phyloP scores from a whole-genome alignment of 1,139 yeast species.

The Suhomyces bolitotheri region DNA sequence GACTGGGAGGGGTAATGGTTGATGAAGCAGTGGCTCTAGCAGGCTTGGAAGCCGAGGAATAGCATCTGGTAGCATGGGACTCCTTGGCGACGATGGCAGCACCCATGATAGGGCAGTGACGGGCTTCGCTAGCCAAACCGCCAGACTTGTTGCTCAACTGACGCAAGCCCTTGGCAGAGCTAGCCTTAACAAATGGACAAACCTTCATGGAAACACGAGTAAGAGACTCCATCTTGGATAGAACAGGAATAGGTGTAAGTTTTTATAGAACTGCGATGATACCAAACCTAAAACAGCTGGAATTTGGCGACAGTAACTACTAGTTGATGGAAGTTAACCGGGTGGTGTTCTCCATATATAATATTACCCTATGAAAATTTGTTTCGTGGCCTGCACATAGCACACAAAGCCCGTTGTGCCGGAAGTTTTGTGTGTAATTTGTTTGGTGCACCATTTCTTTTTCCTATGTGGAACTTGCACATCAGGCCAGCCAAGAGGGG shows the following conservation, averaged over 20 bases:
- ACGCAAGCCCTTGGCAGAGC: constrained; percentile 62
- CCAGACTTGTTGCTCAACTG: constrained; percentile 45
- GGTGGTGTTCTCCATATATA: constrained; percentile 2
- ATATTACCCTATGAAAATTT: constrained; percentile 10
- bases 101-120: constrained; percentile 86
- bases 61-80: constrained; percentile 33
- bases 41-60: constrained; percentile 60
- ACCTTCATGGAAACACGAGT: constrained; percentile 75
- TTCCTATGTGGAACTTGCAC: no score
- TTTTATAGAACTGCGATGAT: no score
- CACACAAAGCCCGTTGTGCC: not conserved
- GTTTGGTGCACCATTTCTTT: constrained; percentile 5
- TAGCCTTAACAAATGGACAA: constrained; percentile 83
- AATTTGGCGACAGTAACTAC: no score
- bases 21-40: constrained; percentile 49
- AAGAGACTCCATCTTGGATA: constrained; percentile 65
- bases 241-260: not conserved
- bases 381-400: constrained; percentile 7
- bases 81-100: constrained; percentile 57
- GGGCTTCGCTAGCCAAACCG: constrained; percentile 61
- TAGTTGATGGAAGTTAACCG: not conserved
- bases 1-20: constrained; percentile 9
- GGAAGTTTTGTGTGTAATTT: not conserved
- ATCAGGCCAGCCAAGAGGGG: no score
- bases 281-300: no score